phyloP scores from a whole-genome alignment of 2,329 filamentous ascomycete species.

The Cordyceps cateniannulata region DNA sequence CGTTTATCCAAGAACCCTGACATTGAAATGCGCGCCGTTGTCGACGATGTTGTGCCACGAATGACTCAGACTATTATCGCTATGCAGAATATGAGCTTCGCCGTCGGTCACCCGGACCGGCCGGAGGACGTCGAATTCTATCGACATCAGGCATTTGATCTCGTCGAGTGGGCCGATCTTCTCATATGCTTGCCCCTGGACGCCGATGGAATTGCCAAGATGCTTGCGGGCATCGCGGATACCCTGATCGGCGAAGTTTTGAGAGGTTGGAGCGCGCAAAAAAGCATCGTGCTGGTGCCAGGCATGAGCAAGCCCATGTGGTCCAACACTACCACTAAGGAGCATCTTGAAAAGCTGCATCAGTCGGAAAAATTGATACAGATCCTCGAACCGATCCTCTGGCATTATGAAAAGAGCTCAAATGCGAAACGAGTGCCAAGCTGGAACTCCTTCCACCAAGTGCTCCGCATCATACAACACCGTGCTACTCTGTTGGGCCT shows the following conservation, averaged over 20 bases:
- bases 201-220: slow-evolving; percentile 76
- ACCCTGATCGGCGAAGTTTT: slow-evolving; percentile 75
- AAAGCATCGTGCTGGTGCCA: slow-evolving; percentile 77
- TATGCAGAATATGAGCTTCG: slow-evolving; percentile 46
- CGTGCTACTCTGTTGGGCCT: slow-evolving; percentile 70
- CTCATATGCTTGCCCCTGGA: slow-evolving; percentile 80
- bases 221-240: slow-evolving; percentile 78
- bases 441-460: slow-evolving; percentile 62
- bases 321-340: slow-evolving; percentile 83
- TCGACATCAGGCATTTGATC: slow-evolving; percentile 49
- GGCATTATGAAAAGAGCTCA: slow-evolving; percentile 60
- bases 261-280: slow-evolving; percentile 79
- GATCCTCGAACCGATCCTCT: slow-evolving; percentile 73
- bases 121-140: slow-evolving; percentile 47
- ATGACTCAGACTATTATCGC: slow-evolving; percentile 57
- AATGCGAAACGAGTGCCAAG: slow-evolving; percentile 47
- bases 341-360: slow-evolving; percentile 77
- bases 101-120: slow-evolving; percentile 24
- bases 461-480: slow-evolving; percentile 70
- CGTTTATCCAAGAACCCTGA: slow-evolving; percentile 59
- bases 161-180: slow-evolving; percentile 84
- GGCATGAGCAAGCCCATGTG: slow-evolving; percentile 87
- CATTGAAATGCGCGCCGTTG: slow-evolving; percentile 55
- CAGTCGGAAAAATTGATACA: slow-evolving; percentile 76
- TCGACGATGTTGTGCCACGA: slow-evolving; percentile 58